Base-by-base conservation (phyloP, 352 stramenopile genomes). In the Globisporangium ultimum region DNA sequence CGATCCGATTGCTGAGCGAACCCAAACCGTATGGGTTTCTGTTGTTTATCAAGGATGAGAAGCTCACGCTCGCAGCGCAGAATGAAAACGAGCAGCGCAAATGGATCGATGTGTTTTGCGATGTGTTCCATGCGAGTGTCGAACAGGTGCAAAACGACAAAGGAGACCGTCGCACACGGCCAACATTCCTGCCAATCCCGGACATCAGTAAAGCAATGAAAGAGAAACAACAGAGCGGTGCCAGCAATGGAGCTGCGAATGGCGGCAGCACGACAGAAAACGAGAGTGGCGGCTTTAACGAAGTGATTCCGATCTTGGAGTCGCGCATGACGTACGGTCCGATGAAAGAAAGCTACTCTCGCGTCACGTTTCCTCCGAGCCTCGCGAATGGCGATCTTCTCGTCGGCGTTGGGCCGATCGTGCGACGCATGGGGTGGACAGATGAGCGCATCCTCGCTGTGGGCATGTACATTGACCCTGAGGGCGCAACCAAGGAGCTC, bases 391-490 rank as follows among this genome's bases (percentile, higher is more conserved):
- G 80, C 10, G 84, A 93, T 53, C 63, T 90, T 41, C 63, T 93
- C 4, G 73, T 90, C 5, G 84, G 84, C 11, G 84, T 93, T 7
- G 84, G 80, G 0, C 82, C 81, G 18, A 70, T 93, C 45, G 80
- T 93, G 22, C 80, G 84, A 1, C 81, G 84, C 22, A 83, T 93
- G 70, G 81, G 81, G 15, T 93, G 84, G 84, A 91, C 80, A 5
- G 81, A 93, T 53, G 84, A 93, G 60, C 81, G 81, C 6, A 93
- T 93, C 52, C 58, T 93, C 15, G 79, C 84, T 2, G 80, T 93
- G 0, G 84, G 80, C 1, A 66, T 93, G 48, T 93, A 93, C 58
- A 86, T 93, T 17, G 82, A 93, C 38, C 76, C 78, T 0, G 76
- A 89, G 40, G 73, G 65, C 6, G 84, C 82, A 0, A 67, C 63